Evolutionary conservation across 495 filamentous ascomycete species (phyloP).

Genomic region (Penicillium robsamsonii): DNA sequence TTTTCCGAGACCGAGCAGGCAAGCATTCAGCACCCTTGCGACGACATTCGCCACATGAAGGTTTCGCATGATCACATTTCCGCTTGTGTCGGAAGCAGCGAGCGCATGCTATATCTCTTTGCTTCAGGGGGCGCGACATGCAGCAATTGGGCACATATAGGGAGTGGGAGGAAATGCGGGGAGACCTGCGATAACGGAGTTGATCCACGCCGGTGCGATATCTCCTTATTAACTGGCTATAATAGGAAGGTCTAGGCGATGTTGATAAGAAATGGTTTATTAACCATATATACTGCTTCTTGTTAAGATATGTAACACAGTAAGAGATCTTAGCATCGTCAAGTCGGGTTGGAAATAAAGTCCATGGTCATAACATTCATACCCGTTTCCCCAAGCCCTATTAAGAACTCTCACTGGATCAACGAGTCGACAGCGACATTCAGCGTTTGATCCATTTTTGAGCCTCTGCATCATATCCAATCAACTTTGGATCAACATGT

Average conservation of each 20-base stretch:
- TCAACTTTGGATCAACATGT: slow-evolving; percentile 60
- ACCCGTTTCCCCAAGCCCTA: neutral
- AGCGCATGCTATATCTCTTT: slow-evolving; percentile 32
- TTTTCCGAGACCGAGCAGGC: slow-evolving; percentile 27
- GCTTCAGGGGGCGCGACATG: slow-evolving; percentile 31
- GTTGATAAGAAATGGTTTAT: slow-evolving; percentile 3
- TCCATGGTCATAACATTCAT: neutral
- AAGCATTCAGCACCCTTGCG: slow-evolving; percentile 36
- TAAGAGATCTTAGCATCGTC: neutral
- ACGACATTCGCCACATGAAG: slow-evolving; percentile 33
- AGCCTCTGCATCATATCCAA: slow-evolving; percentile 58
- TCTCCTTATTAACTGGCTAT: slow-evolving; percentile 1
- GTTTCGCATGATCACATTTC: slow-evolving; percentile 37
- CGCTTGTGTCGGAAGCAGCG: slow-evolving; percentile 38
- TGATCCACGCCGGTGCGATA: slow-evolving; percentile 7
- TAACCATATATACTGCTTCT: neutral
- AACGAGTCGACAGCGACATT: neutral
- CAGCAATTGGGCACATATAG: slow-evolving; percentile 9
- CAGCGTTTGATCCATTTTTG: slow-evolving; percentile 52
- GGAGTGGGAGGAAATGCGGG: slow-evolving; percentile 18
- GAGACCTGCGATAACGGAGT: slow-evolving; percentile 16
- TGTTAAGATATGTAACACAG: neutral
- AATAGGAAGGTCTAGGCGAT: slow-evolving; percentile 25
- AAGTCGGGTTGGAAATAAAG: neutral
- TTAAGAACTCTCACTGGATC: neutral